A percentile compares a stretch with the other conserved stretches of the same genome.
phyloP scores from a whole-genome alignment of 148 eudicot species.

The Fagopyrum homotropicum region DNA sequence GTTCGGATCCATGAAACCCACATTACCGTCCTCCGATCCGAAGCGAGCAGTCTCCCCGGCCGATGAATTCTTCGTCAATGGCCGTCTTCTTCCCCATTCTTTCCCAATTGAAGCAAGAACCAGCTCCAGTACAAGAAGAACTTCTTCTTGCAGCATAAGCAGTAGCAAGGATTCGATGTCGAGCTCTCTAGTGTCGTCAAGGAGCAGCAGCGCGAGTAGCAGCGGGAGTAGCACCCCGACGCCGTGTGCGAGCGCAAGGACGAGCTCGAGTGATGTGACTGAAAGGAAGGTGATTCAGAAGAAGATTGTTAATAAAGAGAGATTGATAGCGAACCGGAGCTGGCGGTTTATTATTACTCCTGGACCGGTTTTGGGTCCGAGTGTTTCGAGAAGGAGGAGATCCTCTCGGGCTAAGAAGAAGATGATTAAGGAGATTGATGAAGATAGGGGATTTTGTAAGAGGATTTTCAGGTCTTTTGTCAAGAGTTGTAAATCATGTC shows the following conservation, averaged over 20 bases:
- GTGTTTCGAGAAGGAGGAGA: slow-evolving; percentile 31
- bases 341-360: slow-evolving; percentile 45
- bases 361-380: slow-evolving; percentile 40
- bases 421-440: slow-evolving; percentile 12
- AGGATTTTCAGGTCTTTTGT: slow-evolving; percentile 49
- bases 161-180: slow-evolving; percentile 10
- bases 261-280: slow-evolving; percentile 36
- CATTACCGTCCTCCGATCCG: slow-evolving; percentile 13
- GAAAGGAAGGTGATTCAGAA: slow-evolving; percentile 27
- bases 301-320: neutral
- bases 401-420: slow-evolving; percentile 20
- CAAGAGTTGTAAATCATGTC: slow-evolving; percentile 60
- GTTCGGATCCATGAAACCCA: slow-evolving; percentile 38
- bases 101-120: slow-evolving; percentile 29
- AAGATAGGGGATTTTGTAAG: slow-evolving; percentile 26
- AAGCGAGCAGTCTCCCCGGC: slow-evolving; percentile 45
- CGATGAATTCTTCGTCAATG: slow-evolving; percentile 69
- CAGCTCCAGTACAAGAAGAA: slow-evolving; percentile 30
- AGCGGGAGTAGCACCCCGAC: neutral
- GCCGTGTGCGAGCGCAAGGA: slow-evolving; percentile 30
- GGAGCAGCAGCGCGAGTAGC: slow-evolving; percentile 33
- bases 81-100: slow-evolving; percentile 63
- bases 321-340: slow-evolving; percentile 12
- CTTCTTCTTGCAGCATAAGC: slow-evolving; percentile 33
- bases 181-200: slow-evolving; percentile 34